Conservation (phyloP, 1,139 yeast species). For the Yamadazyma blattariae region DNA sequence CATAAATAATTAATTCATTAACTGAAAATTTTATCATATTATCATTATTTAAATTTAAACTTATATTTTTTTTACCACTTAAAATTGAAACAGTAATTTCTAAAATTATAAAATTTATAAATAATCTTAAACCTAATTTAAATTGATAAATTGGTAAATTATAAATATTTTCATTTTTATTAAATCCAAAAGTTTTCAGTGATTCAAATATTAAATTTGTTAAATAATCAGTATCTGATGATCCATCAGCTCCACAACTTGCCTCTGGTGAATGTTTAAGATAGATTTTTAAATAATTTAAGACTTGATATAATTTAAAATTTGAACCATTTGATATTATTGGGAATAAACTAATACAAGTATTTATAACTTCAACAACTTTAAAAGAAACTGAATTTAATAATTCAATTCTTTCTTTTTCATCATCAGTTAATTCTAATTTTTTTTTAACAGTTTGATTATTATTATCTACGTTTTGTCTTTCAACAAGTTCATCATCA, state of each 20-base stretch:
- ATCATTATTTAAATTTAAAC: background rate
- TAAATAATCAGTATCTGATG: background rate
- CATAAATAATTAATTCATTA: conserved; percentile 1
- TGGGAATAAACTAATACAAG: conserved; percentile 27
- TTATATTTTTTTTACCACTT: background rate
- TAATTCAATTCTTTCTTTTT: background rate
- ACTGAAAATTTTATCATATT: background rate
- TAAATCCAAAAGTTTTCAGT: conserved; percentile 2
- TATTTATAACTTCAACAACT: conserved; percentile 25
- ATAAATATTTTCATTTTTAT: background rate
- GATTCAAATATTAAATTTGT: conserved; percentile 1
- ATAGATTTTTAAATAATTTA: conserved; percentile 5
- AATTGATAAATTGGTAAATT: conserved; percentile 2
- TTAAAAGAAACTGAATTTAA: conserved; percentile 24
- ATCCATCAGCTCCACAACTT: conserved; percentile 2
- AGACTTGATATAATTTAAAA: conserved; percentile 6
- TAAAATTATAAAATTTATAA: background rate
- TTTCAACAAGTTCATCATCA: background rate
- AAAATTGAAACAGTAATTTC: conserved; percentile 1
- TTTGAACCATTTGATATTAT: conserved; percentile 6
- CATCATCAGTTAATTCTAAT: background rate
- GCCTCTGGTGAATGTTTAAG: conserved; percentile 5
- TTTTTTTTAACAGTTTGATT: conserved; percentile 6
- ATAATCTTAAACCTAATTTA: conserved; percentile 4
- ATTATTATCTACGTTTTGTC: background rate